Base-by-base conservation (phyloP, 805 yeast genomes). In the Myxozyma melibiosi region DNA sequence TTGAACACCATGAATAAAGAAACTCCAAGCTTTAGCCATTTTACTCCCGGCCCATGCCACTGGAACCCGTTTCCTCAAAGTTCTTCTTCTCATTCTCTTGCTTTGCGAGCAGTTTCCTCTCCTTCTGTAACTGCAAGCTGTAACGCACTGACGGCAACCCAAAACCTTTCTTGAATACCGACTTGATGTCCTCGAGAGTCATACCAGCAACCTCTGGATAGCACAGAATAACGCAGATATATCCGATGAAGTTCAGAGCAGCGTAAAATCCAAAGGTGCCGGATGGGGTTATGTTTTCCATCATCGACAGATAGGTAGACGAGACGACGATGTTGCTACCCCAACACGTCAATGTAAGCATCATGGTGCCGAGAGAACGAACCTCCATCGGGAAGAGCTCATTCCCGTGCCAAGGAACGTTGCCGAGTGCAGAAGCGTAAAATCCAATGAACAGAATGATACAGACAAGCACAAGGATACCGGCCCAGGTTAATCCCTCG, bases 331-430 rank as follows among this genome's bases (percentile, higher is more conserved):
- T 76, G 16, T 96, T 89, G 51, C 97, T 97, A 5, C 90, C 82
- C 98, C 98, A 91, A 76, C 91, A 91, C 43, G 91, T 84, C 20
- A 92, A 90, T 13, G 97, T 88, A 2, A 96, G 89, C 67, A 82
- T 85, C 58, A 96, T 88, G 9, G 89, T 84, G 84, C n/a, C n/a
- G n/a, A n/a, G n/a, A n/a, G n/a, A n/a, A n/a, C n/a, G n/a, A n/a
- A n/a, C n/a, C n/a, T n/a, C 82, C 78, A 90, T 96, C 33, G 97
- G 95, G 76, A 92, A 90, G 69, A 91, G 75, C 73, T 91, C 98
- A 56, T 91, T 86, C 69, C 92, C 97, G 69, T 91, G 96, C 98
- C 98, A 91, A 55, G 97, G 97, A 55, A 89, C 92, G 72, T 91
- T 90, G 74, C 98, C 98, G 65, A 91, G 88, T 65, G 97, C 97